Evolutionary conservation across 192 early-diverging fungal species (phyloP).

Genomic region (Haplosporangium gracile): DNA sequence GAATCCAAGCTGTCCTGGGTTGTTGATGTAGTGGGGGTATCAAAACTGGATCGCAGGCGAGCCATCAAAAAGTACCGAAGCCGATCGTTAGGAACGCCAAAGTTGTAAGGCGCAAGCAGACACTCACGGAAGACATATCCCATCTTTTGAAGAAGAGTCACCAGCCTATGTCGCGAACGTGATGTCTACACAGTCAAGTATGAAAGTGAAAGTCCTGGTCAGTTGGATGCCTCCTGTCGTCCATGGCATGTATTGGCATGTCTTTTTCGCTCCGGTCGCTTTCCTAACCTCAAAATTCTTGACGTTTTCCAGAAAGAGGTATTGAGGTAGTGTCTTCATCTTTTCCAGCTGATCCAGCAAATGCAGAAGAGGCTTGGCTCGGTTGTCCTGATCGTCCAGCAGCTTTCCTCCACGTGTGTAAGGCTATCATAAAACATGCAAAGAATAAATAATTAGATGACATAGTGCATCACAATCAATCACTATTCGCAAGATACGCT

Average conservation of each 20-base stretch:
- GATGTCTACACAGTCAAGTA: conserved; percentile 60
- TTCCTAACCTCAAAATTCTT: conserved; percentile 78
- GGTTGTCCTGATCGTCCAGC: conserved; percentile 78
- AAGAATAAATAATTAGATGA: background rate
- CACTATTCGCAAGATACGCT: background rate
- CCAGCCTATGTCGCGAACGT: conserved; percentile 68
- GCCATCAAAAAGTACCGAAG: conserved; percentile 82
- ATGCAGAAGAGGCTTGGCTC: conserved; percentile 80
- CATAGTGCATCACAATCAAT: background rate
- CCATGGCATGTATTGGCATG: background rate
- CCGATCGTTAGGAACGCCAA: conserved; percentile 84
- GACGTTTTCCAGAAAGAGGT: conserved; percentile 85
- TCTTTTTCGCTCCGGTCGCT: background rate
- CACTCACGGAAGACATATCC: conserved; percentile 79
- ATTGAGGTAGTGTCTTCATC: conserved; percentile 64
- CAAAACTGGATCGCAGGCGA: conserved; percentile 33
- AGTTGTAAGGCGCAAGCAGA: conserved; percentile 77
- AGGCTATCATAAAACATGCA: conserved; percentile 39
- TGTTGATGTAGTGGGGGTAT: background rate
- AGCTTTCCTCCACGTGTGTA: conserved; percentile 84
- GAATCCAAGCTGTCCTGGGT: background rate
- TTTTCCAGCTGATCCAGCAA: conserved; percentile 72
- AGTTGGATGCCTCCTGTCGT: background rate
- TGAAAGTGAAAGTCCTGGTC: background rate
- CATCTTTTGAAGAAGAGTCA: conserved; percentile 64